phyloP scores from a whole-genome alignment of 2,329 filamentous ascomycete species.

The Botrytis tulipae region DNA sequence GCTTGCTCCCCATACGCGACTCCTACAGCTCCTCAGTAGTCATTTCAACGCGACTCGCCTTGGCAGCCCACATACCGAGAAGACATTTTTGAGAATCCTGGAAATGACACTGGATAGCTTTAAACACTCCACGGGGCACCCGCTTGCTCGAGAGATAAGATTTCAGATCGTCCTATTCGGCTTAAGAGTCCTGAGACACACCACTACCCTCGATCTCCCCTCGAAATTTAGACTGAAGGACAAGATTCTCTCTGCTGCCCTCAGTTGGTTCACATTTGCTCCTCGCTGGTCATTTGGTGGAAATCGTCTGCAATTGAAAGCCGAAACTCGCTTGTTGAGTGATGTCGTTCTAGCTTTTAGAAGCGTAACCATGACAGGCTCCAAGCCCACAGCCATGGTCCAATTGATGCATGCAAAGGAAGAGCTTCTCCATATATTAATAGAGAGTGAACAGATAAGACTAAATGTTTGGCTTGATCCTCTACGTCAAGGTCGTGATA shows the following conservation, averaged over 20 bases:
- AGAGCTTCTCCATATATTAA: constrained; percentile 73
- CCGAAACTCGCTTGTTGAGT: constrained; percentile 77
- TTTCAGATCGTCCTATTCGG: constrained; percentile 86
- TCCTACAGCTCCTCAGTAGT: constrained; percentile 87
- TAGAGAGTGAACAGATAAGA: constrained; percentile 81
- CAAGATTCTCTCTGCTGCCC: constrained; percentile 77
- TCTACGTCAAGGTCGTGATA: constrained; percentile 61
- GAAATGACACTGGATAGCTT: constrained; percentile 75
- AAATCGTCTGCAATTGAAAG: constrained; percentile 89
- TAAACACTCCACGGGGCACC: constrained; percentile 69
- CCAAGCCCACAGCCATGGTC: constrained; percentile 42
- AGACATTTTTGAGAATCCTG: constrained; percentile 78
- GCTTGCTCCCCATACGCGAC: constrained; percentile 79
- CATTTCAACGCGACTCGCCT: constrained; percentile 94
- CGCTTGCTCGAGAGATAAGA: constrained; percentile 86
- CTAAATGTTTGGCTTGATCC: constrained; percentile 89
- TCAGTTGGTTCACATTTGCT: constrained; percentile 83
- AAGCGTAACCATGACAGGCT: constrained; percentile 59
- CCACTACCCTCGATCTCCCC: constrained; percentile 60
- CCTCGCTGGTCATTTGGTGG: constrained; percentile 95
- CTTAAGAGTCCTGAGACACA: constrained; percentile 71
- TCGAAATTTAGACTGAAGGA: constrained; percentile 85
- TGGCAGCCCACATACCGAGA: constrained; percentile 76
- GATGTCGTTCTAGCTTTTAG: constrained; percentile 71
- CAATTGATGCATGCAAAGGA: constrained; percentile 76